These are phyloP conservation scores for Pyricularia grisea DNA, from an alignment of 2,329 filamentous ascomycete species.

Conservation along the genomic window DNA sequence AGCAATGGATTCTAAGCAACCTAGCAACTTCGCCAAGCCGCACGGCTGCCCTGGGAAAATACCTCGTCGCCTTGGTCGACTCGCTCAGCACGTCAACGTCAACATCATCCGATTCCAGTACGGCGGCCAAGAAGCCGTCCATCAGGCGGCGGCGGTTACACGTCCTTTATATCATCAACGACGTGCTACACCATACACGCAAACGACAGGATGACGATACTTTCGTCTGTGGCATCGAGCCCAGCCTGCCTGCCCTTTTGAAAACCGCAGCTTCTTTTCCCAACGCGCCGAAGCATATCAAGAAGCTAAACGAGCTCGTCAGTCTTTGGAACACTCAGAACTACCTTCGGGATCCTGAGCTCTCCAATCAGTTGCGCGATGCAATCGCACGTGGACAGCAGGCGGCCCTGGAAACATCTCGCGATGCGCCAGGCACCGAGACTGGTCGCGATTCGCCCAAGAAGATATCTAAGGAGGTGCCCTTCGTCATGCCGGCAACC, in stretches of 20 bases:
- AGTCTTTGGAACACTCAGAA: slow-evolving; percentile 59
- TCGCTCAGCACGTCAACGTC: slow-evolving; percentile 34
- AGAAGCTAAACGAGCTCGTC: slow-evolving; percentile 55
- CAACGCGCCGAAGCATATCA: slow-evolving; percentile 54
- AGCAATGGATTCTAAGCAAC: slow-evolving; percentile 72
- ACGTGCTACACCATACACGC: slow-evolving; percentile 63
- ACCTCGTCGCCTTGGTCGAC: slow-evolving; percentile 58
- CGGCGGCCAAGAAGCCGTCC: slow-evolving; percentile 34
- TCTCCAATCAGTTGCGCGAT: slow-evolving; percentile 49
- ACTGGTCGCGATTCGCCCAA: not conserved
- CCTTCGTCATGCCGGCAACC: slow-evolving; percentile 62
- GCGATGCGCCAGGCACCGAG: not conserved
- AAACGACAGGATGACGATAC: slow-evolving; percentile 36
- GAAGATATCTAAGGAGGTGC: slow-evolving; percentile 20
- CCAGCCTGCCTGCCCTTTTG: slow-evolving; percentile 53
- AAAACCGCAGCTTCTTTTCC: slow-evolving; percentile 45
- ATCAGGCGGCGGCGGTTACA: slow-evolving; percentile 62
- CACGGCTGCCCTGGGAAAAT: slow-evolving; percentile 62
- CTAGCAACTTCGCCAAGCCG: slow-evolving; percentile 59
- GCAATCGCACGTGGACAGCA: slow-evolving; percentile 31
- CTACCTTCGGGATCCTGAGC: slow-evolving; percentile 44
- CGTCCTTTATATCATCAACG: slow-evolving; percentile 69
- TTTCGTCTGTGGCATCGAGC: slow-evolving; percentile 48
- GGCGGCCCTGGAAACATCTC: slow-evolving; percentile 5
- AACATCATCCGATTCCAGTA: slow-evolving; percentile 7